Conservation (phyloP, 1,284 basidiomycete genomes). For the Dichomitus squalens region DNA sequence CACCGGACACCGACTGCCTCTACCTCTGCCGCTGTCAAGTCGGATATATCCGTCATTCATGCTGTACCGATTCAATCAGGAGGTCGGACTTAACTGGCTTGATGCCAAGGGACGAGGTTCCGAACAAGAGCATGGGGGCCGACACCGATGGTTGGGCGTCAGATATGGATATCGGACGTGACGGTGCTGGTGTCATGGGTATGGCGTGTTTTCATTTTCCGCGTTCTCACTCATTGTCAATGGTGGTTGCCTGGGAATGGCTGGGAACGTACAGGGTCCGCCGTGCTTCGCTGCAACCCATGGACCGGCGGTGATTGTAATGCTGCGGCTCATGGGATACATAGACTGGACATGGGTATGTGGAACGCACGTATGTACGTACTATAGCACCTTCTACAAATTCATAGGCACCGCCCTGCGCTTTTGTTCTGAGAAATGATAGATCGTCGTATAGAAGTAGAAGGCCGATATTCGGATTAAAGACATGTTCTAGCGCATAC, state of each 20-base stretch:
- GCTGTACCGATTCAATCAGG: too few species aligned
- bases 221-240: background rate
- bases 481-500: background rate
- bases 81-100: too few species aligned
- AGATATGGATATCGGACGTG: too few species aligned
- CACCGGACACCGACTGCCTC: too few species aligned
- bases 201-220: background rate
- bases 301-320: conserved; percentile 2
- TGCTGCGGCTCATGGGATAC: background rate
- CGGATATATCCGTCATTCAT: too few species aligned
- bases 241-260: background rate
- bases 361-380: background rate
- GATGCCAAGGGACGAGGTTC: too few species aligned
- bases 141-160: too few species aligned
- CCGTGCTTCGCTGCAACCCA: background rate
- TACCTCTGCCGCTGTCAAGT: too few species aligned
- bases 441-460: background rate
- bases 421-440: background rate
- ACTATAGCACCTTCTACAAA: background rate
- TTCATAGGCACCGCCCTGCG: background rate
- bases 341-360: background rate
- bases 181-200: background rate
- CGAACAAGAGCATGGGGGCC: too few species aligned
- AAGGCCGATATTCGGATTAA: background rate
- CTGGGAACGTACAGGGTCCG: background rate